Conservation (phyloP, 805 yeast species). For the Wickerhamomyces rabaulensis region DNA sequence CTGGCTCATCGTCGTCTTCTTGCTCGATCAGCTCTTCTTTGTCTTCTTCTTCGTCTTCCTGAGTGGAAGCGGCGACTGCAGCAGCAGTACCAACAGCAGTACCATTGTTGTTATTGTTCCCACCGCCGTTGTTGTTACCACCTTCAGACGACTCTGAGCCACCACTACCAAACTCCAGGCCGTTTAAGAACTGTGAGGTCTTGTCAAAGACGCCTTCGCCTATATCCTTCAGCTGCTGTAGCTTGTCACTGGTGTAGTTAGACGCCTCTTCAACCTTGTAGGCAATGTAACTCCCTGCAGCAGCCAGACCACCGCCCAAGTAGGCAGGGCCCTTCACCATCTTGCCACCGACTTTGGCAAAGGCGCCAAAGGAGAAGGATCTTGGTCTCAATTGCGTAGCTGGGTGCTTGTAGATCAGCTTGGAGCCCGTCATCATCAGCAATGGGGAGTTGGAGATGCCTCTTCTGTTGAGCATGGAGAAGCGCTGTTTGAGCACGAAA, state of each 20-base stretch:
- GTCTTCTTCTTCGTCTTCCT: slow-evolving; percentile 42
- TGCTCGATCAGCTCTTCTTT: slow-evolving; percentile 31
- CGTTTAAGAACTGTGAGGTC: slow-evolving; percentile 19
- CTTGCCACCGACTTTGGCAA: slow-evolving; percentile 51
- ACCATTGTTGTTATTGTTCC: slow-evolving; percentile 32
- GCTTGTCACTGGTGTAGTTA: slow-evolving; percentile 58
- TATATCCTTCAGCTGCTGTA: slow-evolving; percentile 57
- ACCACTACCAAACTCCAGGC: slow-evolving; percentile 19
- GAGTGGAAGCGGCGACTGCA: slow-evolving; percentile 38
- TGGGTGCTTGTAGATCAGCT: background rate
- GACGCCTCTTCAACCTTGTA: slow-evolving; percentile 90
- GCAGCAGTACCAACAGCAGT: slow-evolving; percentile 58
- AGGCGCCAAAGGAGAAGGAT: slow-evolving; percentile 24
- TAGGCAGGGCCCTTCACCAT: slow-evolving; percentile 67
- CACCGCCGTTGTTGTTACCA: slow-evolving; percentile 15
- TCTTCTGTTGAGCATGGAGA: background rate
- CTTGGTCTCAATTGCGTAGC: slow-evolving; percentile 2
- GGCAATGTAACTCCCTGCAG: slow-evolving; percentile 89
- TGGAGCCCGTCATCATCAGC: slow-evolving; percentile 3
- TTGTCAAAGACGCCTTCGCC: slow-evolving; percentile 49
- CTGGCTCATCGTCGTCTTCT: slow-evolving; percentile 50
- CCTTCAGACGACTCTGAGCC: slow-evolving; percentile 24
- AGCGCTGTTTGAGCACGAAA: background rate
- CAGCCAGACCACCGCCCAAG: slow-evolving; percentile 87
- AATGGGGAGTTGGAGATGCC: slow-evolving; percentile 7